Conservation (phyloP, 108 stramenopile species). For the Cyclotella cryptica region DNA sequence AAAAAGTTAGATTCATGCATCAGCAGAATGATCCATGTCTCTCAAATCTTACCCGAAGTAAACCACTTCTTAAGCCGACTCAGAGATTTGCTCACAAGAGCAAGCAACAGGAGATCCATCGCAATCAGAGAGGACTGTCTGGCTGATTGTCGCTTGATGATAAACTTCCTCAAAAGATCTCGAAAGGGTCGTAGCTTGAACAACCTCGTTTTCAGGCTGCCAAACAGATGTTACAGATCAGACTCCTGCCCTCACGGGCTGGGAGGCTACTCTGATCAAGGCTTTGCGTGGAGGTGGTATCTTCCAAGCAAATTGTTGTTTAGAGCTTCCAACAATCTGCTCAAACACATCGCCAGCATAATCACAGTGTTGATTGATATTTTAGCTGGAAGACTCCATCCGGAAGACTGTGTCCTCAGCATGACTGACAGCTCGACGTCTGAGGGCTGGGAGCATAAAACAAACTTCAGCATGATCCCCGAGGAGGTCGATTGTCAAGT, state of each 20-base stretch:
- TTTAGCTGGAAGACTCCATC: background rate
- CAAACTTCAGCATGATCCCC: conserved; percentile 10
- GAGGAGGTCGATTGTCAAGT: background rate
- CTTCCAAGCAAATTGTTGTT: conserved; percentile 11
- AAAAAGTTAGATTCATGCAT: conserved; percentile 19
- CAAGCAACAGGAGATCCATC: background rate
- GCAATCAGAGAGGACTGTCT: background rate
- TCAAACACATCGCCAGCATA: conserved; percentile 21
- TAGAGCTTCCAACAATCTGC: conserved; percentile 40
- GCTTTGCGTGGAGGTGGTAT: conserved; percentile 34
- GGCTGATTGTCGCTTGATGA: conserved; percentile 11
- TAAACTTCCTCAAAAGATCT: conserved; percentile 2
- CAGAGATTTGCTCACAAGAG: background rate
- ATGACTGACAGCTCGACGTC: conserved; percentile 30
- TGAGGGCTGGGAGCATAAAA: conserved; percentile 21
- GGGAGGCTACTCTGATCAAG: conserved; percentile 29
- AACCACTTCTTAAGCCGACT: conserved; percentile 32
- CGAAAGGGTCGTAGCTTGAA: conserved; percentile 35
- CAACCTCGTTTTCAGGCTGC: conserved; percentile 10
- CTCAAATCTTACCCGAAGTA: conserved; percentile 1
- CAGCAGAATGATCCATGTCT: conserved; percentile 18
- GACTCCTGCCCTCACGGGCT: conserved; percentile 38
- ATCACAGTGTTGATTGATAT: conserved; percentile 39
- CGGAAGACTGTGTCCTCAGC: conserved; percentile 8
- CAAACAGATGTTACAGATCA: conserved; percentile 17